Evolutionary conservation across 768 basidiomycete genomes (phyloP).

Genomic region (Phlebiopsis gigantea): DNA sequence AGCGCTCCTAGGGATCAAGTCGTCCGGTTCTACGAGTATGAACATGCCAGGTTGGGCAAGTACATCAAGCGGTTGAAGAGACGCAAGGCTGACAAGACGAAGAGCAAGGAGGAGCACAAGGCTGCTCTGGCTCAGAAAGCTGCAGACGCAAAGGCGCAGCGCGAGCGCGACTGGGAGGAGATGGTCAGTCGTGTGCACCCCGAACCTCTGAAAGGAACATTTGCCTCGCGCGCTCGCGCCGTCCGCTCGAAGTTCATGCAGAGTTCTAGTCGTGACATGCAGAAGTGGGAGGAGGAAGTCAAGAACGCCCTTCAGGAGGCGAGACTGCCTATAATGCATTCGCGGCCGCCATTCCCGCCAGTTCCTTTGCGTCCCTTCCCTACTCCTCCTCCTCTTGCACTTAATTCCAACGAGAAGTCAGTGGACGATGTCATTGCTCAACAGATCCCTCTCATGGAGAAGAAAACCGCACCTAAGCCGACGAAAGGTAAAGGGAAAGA

Average conservation of each 20-base stretch:
- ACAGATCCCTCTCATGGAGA: slow-evolving; percentile 29
- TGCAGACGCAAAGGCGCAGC: slow-evolving; percentile 50
- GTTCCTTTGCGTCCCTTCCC: slow-evolving; percentile 15
- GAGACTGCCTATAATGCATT: slow-evolving; percentile 38
- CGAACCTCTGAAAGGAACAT: slow-evolving; percentile 41
- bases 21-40: slow-evolving; percentile 36
- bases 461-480: slow-evolving; percentile 29
- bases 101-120: slow-evolving; percentile 30
- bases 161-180: slow-evolving; percentile 62
- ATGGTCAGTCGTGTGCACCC: slow-evolving; percentile 54
- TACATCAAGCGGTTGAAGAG: slow-evolving; percentile 35
- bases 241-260: slow-evolving; percentile 56
- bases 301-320: slow-evolving; percentile 50
- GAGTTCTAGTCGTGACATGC: slow-evolving; percentile 41
- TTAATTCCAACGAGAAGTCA: slow-evolving; percentile 46
- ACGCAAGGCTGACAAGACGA: slow-evolving; percentile 20
- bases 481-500: background rate
- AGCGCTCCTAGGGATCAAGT: slow-evolving; percentile 52
- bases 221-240: slow-evolving; percentile 45
- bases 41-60: slow-evolving; percentile 28
- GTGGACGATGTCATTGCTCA: slow-evolving; percentile 44
- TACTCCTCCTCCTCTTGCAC: slow-evolving; percentile 36
- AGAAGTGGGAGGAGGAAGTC: slow-evolving; percentile 64
- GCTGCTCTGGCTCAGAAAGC: slow-evolving; percentile 57
- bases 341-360: slow-evolving; percentile 33